These are phyloP conservation scores for Mollisiaceae sp. DNA, from an alignment of 2,329 filamentous ascomycete genomes.

Conservation along the genomic window DNA sequence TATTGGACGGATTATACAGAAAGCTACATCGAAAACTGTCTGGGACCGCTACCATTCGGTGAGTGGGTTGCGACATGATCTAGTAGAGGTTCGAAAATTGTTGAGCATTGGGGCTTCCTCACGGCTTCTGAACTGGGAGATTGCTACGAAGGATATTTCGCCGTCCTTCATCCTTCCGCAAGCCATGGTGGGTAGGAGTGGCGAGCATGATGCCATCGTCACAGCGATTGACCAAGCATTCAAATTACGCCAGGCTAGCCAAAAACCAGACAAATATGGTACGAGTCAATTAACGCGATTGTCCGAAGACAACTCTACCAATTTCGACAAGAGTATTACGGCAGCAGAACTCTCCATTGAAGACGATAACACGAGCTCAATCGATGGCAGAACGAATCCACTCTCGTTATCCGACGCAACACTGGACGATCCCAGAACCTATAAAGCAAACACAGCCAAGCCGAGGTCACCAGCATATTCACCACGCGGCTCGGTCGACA, in stretches of 20 bases:
- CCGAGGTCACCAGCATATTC: constrained; percentile 9
- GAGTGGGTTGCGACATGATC: constrained; percentile 82
- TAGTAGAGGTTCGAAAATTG: constrained; percentile 74
- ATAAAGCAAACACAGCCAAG: constrained; percentile 11
- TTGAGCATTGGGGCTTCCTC: constrained; percentile 75
- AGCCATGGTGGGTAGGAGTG: constrained; percentile 77
- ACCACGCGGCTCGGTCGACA: neutral
- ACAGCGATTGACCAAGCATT: constrained; percentile 76
- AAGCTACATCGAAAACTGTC: constrained; percentile 88
- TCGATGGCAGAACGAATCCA: constrained; percentile 12
- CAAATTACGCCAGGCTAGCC: constrained; percentile 40
- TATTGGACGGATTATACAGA: constrained; percentile 82
- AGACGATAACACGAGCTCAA: constrained; percentile 46
- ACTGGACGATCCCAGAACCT: neutral
- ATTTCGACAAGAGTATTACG: constrained; percentile 36
- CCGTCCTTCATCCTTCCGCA: constrained; percentile 91
- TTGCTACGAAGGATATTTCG: constrained; percentile 83
- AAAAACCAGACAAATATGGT: neutral
- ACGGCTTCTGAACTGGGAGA: constrained; percentile 73
- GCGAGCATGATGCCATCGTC: constrained; percentile 72
- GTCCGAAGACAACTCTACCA: constrained; percentile 6
- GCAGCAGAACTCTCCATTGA: constrained; percentile 62
- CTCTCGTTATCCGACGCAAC: constrained; percentile 19
- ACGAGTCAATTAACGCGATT: neutral
- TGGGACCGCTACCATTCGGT: constrained; percentile 88